Evolutionary conservation across 768 basidiomycete genomes (phyloP).

Genomic region (Trametes meyenii): DNA sequence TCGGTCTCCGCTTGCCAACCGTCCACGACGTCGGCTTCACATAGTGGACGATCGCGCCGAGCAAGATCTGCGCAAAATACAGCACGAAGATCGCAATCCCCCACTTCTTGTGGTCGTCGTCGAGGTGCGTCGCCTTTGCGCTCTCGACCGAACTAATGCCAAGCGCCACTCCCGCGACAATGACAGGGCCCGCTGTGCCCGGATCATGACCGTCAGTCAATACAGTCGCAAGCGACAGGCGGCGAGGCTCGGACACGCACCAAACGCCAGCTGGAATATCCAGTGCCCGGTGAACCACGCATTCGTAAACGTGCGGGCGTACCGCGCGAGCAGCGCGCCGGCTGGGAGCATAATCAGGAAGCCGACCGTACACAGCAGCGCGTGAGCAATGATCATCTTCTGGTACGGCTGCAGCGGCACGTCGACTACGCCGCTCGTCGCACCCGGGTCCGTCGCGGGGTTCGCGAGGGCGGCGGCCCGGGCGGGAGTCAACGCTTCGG

Average conservation of each 20-base stretch:
- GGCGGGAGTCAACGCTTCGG: slow-evolving; percentile 37
- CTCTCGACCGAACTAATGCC: slow-evolving; percentile 45
- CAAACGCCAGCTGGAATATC: slow-evolving; percentile 50
- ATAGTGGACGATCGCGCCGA: slow-evolving; percentile 56
- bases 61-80: slow-evolving; percentile 50
- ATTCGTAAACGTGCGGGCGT: slow-evolving; percentile 51
- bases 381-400: slow-evolving; percentile 55
- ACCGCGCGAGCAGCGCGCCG: slow-evolving; percentile 59
- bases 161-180: slow-evolving; percentile 50
- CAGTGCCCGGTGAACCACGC: slow-evolving; percentile 49
- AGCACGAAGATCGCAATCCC: slow-evolving; percentile 57
- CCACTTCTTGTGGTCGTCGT: slow-evolving; percentile 52
- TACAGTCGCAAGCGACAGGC: not conserved
- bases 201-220: not conserved
- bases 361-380: slow-evolving; percentile 51
- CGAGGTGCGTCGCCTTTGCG: slow-evolving; percentile 35
- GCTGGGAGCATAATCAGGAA: slow-evolving; percentile 61
- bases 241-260: slow-evolving; percentile 17
- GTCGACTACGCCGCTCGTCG: slow-evolving; percentile 3
- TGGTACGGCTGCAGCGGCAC: slow-evolving; percentile 48
- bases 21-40: slow-evolving; percentile 47
- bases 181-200: slow-evolving; percentile 49
- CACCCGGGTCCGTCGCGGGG: slow-evolving; percentile 17
- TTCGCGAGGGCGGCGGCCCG: slow-evolving; percentile 19
- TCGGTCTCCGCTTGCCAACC: slow-evolving; percentile 43